Conservation (phyloP, 2,329 filamentous ascomycete genomes). For the Calonectria pseudoturangicola region DNA sequence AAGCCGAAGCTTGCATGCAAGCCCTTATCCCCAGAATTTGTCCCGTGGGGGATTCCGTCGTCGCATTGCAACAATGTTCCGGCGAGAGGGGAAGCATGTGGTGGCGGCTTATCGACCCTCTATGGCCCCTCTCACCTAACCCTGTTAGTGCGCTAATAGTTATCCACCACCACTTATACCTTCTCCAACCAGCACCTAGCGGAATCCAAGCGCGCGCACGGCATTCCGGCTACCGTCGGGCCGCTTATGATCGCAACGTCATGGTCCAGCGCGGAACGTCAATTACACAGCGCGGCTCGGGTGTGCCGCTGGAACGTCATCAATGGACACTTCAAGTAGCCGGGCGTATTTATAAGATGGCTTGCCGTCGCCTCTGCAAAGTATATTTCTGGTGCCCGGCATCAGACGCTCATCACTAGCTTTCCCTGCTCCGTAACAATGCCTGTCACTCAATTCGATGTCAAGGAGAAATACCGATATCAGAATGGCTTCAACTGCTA, state of each 20-base stretch:
- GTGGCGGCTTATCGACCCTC: slow-evolving; percentile 20
- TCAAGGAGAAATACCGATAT: slow-evolving; percentile 80
- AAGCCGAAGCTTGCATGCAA: slow-evolving; percentile 10
- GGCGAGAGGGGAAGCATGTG: slow-evolving; percentile 11
- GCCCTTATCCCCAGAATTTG: neutral
- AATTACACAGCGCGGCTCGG: slow-evolving; percentile 46
- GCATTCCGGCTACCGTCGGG: slow-evolving; percentile 56
- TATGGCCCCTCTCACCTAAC: too few relatives aligned
- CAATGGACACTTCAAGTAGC: slow-evolving; percentile 42
- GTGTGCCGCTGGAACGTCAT: slow-evolving; percentile 50
- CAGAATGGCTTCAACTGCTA: slow-evolving; percentile 86
- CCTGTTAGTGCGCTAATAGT: slow-evolving; percentile 35
- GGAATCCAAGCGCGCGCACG: slow-evolving; percentile 50
- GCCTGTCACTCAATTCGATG: slow-evolving; percentile 70
- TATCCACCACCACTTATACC: slow-evolving; percentile 28
- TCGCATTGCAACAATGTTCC: slow-evolving; percentile 18
- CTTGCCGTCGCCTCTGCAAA: slow-evolving; percentile 36
- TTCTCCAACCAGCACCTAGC: slow-evolving; percentile 35
- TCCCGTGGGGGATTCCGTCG: slow-evolving; percentile 20
- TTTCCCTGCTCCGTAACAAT: slow-evolving; percentile 58
- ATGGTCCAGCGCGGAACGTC: slow-evolving; percentile 51
- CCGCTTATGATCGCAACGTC: slow-evolving; percentile 42
- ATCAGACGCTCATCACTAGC: slow-evolving; percentile 34
- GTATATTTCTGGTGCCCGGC: slow-evolving; percentile 22
- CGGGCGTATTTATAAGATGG: slow-evolving; percentile 50